Conservation (phyloP, 176 grass and related monocot species). For the Chrysopogon serrulatus region DNA sequence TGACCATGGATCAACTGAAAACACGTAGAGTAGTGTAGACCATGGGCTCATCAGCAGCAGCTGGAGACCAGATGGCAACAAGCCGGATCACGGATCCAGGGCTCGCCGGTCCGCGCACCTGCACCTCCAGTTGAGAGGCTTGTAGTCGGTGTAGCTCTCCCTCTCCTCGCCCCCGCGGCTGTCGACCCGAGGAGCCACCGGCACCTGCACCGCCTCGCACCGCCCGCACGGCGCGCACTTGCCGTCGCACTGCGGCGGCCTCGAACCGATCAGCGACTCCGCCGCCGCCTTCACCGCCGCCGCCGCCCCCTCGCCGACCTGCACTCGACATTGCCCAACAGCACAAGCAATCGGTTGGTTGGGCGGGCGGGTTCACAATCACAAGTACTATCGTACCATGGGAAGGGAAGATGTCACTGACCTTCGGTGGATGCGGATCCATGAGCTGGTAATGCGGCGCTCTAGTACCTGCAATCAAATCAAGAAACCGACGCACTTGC, state of each 20-base stretch:
- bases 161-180: neutral
- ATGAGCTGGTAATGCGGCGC: neutral
- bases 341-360: neutral
- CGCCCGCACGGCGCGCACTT: constrained; percentile 49
- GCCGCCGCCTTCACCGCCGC: constrained; percentile 20
- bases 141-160: constrained; percentile 67
- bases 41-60: neutral
- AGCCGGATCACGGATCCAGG: constrained; percentile 36
- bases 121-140: constrained; percentile 87
- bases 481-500: neutral
- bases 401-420: neutral
- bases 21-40: neutral
- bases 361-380: neutral
- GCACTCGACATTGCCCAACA: neutral
- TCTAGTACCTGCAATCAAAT: constrained; percentile 19
- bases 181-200: constrained; percentile 39
- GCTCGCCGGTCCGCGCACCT: constrained; percentile 46
- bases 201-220: constrained; percentile 81
- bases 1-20: neutral
- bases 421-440: constrained; percentile 19
- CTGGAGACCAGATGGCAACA: neutral
- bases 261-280: constrained; percentile 49
- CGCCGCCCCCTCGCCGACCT: neutral
- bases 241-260: constrained; percentile 72
- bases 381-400: no score